Conservation (phyloP, 805 yeast genomes). For the Ogataea ganodermae region DNA sequence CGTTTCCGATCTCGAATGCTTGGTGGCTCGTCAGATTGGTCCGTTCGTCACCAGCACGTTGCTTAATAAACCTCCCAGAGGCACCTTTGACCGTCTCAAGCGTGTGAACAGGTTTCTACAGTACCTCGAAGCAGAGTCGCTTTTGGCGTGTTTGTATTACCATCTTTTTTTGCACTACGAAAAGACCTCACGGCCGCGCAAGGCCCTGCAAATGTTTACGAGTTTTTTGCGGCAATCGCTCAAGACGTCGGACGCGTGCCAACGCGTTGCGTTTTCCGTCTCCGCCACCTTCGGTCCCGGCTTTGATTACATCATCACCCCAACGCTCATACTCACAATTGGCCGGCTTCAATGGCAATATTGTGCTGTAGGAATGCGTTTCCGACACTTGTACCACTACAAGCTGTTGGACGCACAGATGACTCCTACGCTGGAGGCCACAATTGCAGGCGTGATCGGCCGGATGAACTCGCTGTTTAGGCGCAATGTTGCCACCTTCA, state of each 20-base stretch:
- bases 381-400: slow-evolving; percentile 19
- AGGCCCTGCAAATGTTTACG: slow-evolving; percentile 39
- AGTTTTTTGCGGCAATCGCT: slow-evolving; percentile 32
- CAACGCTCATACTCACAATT: slow-evolving; percentile 26
- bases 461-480: not conserved
- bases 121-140: slow-evolving; percentile 20
- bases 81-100: slow-evolving; percentile 20
- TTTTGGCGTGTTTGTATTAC: slow-evolving; percentile 35
- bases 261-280: slow-evolving; percentile 36
- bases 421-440: slow-evolving; percentile 7
- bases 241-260: slow-evolving; percentile 37
- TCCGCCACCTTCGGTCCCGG: slow-evolving; percentile 43
- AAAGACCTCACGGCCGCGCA: slow-evolving; percentile 25
- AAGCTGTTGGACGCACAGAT: slow-evolving; percentile 14
- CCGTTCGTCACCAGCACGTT: slow-evolving; percentile 17
- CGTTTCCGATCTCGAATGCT: slow-evolving; percentile 38
- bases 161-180: slow-evolving; percentile 46
- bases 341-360: slow-evolving; percentile 16
- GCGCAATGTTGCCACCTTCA: slow-evolving; percentile 2
- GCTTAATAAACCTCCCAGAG: slow-evolving; percentile 13
- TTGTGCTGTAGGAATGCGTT: slow-evolving; percentile 6
- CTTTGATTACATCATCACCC: slow-evolving; percentile 44
- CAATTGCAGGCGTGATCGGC: not conserved
- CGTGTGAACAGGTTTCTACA: slow-evolving; percentile 22
- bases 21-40: slow-evolving; percentile 18